These are phyloP conservation scores for Eucalyptus albens DNA, from an alignment of 345 rosid species.

Conservation along the genomic window DNA sequence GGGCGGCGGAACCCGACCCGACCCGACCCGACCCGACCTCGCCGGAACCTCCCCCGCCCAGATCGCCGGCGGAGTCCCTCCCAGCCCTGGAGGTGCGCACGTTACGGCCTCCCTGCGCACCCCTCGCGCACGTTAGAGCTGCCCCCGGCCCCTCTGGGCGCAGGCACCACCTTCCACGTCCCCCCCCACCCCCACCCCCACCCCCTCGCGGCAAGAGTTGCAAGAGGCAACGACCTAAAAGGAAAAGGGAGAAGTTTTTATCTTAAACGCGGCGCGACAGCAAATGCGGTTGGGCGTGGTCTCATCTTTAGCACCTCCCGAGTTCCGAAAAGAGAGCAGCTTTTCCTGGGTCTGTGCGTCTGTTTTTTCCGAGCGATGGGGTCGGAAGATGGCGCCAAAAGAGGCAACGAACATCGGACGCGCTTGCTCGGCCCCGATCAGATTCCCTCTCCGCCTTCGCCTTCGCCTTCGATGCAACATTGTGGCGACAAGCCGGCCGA, in stretches of 20 bases:
- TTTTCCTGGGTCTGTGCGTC: not conserved
- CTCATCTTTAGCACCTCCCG: not conserved
- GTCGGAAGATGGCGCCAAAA: slow-evolving; percentile 18
- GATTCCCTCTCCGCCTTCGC: not conserved
- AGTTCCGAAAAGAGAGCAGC: slow-evolving; percentile 1
- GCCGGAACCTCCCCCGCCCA: not conserved
- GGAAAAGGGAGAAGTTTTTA: not conserved
- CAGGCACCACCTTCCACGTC: not conserved
- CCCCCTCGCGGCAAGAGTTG: not conserved
- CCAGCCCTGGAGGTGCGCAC: not conserved
- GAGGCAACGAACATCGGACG: slow-evolving; percentile 1
- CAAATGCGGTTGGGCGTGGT: not conserved
- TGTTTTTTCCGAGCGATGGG: slow-evolving; percentile 27
- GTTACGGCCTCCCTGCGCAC: not conserved
- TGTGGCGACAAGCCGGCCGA: slow-evolving; percentile 1
- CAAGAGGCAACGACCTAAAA: not conserved
- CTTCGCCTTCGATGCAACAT: slow-evolving; percentile 6
- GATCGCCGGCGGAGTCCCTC: not conserved
- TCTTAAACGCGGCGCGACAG: not conserved
- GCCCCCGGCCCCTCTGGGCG: not conserved
- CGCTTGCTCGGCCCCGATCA: not conserved
- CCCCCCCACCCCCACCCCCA: not conserved
- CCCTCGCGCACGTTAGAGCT: not conserved
- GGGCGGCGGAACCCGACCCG: slow-evolving; percentile 5
- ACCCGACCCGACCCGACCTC: not conserved